These are phyloP conservation scores for Marsdenia floribunda DNA, from an alignment of 257 asterid species.

Conservation along the genomic window DNA sequence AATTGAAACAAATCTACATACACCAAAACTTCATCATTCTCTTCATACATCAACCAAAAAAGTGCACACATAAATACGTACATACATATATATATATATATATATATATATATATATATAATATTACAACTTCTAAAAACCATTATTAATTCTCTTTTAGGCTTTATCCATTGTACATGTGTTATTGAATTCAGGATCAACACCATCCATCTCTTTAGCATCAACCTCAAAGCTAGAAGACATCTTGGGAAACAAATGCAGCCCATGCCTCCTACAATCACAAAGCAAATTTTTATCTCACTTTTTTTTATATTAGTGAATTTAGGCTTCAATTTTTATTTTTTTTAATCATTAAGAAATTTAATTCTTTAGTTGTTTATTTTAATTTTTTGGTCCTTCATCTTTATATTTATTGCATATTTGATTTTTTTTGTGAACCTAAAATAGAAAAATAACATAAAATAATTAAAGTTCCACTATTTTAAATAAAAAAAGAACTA, in stretches of 20 bases:
- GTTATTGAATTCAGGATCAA: not conserved
- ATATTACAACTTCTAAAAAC: not conserved
- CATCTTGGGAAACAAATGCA: slow-evolving; percentile 46
- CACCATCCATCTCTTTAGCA: not conserved
- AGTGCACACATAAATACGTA: too few relatives aligned
- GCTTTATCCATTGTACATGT: not conserved
- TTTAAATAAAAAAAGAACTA: too few relatives aligned
- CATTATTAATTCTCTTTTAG: not conserved
- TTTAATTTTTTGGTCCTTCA: too few relatives aligned
- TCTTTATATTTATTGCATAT: too few relatives aligned
- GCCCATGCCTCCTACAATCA: slow-evolving; percentile 68
- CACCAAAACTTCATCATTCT: not conserved
- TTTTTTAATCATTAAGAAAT: too few relatives aligned
- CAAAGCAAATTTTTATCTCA: not conserved
- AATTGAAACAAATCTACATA: not conserved
- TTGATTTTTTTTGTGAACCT: too few relatives aligned
- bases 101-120: not conserved
- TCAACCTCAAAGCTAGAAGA: slow-evolving; percentile 9
- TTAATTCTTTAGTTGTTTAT: too few relatives aligned
- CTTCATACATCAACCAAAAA: not conserved
- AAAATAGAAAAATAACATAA: too few relatives aligned
- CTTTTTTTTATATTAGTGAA: too few relatives aligned
- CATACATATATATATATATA: too few relatives aligned
- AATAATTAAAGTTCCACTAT: too few relatives aligned
- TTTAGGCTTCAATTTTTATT: too few relatives aligned